Percentiles rank a stretch among this genome's conserved stretches.
These are phyloP conservation scores for Cyberlindnera mississippiensis DNA, from an alignment of 805 yeast species.

Conservation along the genomic window DNA sequence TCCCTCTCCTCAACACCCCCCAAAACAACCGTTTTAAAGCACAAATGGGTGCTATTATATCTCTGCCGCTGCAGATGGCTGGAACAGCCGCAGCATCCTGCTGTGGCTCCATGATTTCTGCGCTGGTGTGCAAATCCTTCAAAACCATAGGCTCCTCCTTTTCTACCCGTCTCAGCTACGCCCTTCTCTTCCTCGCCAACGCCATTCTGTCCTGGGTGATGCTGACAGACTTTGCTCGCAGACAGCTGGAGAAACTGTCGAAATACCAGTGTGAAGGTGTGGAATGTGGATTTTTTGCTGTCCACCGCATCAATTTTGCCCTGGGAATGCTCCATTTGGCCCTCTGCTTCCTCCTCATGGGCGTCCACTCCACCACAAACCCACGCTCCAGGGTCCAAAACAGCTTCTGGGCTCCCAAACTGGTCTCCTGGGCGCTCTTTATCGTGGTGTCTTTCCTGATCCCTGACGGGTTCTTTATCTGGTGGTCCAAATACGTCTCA, in stretches of 20 bases:
- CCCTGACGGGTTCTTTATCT: conserved; percentile 81
- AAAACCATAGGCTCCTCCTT: conserved; percentile 55
- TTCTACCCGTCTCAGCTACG: conserved; percentile 86
- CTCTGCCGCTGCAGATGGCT: conserved; percentile 63
- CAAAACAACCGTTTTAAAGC: background rate
- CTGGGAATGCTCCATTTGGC: conserved; percentile 74
- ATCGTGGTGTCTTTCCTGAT: conserved; percentile 65
- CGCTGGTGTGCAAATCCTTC: conserved; percentile 54
- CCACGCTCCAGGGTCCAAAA: conserved; percentile 84
- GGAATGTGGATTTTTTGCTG: conserved; percentile 90
- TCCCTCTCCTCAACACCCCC: too few relatives aligned
- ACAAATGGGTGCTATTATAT: conserved; percentile 36
- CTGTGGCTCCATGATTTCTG: conserved; percentile 76
- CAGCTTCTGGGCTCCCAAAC: conserved; percentile 84
- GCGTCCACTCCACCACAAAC: conserved; percentile 73
- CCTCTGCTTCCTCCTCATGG: conserved; percentile 62
- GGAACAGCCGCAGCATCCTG: conserved; percentile 69
- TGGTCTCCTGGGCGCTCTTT: conserved; percentile 53
- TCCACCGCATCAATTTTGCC: conserved; percentile 88
- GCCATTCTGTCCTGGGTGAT: conserved; percentile 90
- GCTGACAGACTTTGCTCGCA: conserved; percentile 73
- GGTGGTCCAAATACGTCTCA: conserved; percentile 90
- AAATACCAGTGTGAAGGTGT: conserved; percentile 75
- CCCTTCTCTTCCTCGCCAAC: conserved; percentile 69
- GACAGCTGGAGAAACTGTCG: conserved; percentile 66